A percentile compares a stretch with the other conserved stretches of the same genome.
These are phyloP conservation scores for Citeromyces nyonsensis DNA, from an alignment of 805 yeast species.

Conservation along the genomic window DNA sequence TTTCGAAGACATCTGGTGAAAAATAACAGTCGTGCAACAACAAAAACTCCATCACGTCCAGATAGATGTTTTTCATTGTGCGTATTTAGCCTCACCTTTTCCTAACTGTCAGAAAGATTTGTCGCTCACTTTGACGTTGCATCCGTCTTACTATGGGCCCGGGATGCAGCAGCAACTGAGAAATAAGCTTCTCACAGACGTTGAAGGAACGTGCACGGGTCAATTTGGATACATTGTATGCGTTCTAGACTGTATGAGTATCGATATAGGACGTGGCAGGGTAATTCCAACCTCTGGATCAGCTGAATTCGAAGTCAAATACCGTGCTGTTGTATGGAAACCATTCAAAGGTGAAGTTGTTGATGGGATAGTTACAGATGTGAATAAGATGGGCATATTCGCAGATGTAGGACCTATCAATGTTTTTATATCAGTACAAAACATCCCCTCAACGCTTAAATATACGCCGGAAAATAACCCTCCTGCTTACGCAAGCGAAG, in stretches of 20 bases:
- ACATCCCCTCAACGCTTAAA: slow-evolving; percentile 87
- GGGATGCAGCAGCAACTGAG: slow-evolving; percentile 90
- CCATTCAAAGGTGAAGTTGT: slow-evolving; percentile 99
- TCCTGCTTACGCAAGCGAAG: slow-evolving; percentile 94
- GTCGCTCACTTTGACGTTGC: slow-evolving; percentile 81
- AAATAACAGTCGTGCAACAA: background rate
- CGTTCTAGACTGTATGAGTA: slow-evolving; percentile 85
- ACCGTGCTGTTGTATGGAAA: slow-evolving; percentile 94
- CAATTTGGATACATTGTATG: slow-evolving; percentile 96
- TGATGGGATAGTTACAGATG: slow-evolving; percentile 89
- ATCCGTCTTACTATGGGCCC: slow-evolving; percentile 96
- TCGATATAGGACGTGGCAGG: slow-evolving; percentile 89
- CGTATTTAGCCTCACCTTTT: background rate
- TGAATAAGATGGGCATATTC: slow-evolving; percentile 89
- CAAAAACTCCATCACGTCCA: background rate
- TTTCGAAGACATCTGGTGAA: background rate
- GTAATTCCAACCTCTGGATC: slow-evolving; percentile 85
- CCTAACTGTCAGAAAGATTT: slow-evolving; percentile 46
- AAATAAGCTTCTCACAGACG: slow-evolving; percentile 83
- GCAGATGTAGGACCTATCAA: slow-evolving; percentile 96
- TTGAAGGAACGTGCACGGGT: slow-evolving; percentile 97
- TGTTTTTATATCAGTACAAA: slow-evolving; percentile 87
- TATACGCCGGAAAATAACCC: slow-evolving; percentile 94
- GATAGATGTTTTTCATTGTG: slow-evolving; percentile 1
- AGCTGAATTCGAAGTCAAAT: slow-evolving; percentile 93